Evolutionary conservation across 176 grass and related monocot genomes (phyloP).

Genomic region (Guadua angustifolia): DNA sequence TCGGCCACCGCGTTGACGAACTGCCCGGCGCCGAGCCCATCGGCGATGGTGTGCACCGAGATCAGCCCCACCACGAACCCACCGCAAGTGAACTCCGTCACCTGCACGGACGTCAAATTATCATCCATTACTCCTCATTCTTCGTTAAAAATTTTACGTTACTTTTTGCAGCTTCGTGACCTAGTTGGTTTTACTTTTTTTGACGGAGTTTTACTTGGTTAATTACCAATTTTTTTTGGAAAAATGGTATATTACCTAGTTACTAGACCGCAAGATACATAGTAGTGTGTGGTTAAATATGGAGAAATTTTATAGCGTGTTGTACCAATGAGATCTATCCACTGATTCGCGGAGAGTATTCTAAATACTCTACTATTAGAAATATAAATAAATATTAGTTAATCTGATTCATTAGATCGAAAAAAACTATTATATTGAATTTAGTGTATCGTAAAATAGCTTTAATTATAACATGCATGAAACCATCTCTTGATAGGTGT

Average conservation of each 20-base stretch:
- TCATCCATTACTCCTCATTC: neutral
- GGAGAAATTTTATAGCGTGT: no score
- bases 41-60: slow-evolving; percentile 82
- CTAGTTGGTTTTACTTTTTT: neutral
- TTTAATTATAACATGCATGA: no score
- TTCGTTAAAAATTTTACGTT: neutral
- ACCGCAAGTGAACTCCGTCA: slow-evolving; percentile 85
- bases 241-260: neutral
- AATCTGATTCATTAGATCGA: no score
- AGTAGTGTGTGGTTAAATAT: neutral
- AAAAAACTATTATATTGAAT: no score
- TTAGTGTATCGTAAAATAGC: no score
- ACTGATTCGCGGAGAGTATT: no score
- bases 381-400: no score
- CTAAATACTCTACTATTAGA: no score
- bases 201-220: neutral
- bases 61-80: slow-evolving; percentile 81
- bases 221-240: neutral
- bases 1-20: slow-evolving; percentile 82
- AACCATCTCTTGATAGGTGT: no score
- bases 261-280: neutral
- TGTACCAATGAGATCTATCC: no score
- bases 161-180: neutral
- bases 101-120: slow-evolving; percentile 34
- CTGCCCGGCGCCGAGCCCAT: slow-evolving; percentile 81